A percentile compares a stretch with the other conserved stretches of the same genome.
Evolutionary conservation across 1,284 basidiomycete genomes (phyloP).

Genomic region (Microstroma glucosiphilum): DNA sequence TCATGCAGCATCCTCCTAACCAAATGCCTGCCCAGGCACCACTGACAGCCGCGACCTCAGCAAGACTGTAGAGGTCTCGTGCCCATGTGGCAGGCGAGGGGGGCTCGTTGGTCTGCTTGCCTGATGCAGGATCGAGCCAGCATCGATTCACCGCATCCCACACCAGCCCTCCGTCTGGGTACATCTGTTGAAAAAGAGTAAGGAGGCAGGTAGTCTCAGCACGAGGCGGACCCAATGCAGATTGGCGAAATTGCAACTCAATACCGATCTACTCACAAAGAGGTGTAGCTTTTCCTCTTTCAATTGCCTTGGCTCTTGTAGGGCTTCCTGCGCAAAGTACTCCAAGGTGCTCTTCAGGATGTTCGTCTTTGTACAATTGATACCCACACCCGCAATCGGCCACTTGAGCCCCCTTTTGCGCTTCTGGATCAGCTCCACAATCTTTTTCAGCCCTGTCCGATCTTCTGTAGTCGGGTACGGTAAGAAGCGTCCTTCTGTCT

Average conservation of each 20-base stretch:
- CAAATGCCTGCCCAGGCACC: background rate
- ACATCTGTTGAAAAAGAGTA: slow-evolving; percentile 17
- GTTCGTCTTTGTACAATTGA: slow-evolving; percentile 44
- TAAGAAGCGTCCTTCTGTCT: background rate
- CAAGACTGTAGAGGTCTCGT: background rate
- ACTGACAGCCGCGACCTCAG: background rate
- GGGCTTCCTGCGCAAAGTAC: slow-evolving; percentile 21
- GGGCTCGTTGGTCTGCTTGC: background rate
- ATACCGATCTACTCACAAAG: slow-evolving; percentile 18
- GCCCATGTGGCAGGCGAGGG: background rate
- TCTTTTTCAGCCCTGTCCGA: background rate
- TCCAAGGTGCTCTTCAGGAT: slow-evolving; percentile 23
- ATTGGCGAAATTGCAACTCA: background rate
- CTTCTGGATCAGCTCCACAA: background rate
- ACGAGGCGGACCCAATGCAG: background rate
- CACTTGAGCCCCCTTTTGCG: background rate
- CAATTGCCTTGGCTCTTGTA: slow-evolving; percentile 12
- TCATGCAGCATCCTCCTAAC: slow-evolving; percentile 3
- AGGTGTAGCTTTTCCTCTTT: slow-evolving; percentile 27
- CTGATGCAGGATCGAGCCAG: slow-evolving; percentile 4
- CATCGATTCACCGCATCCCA: slow-evolving; percentile 21
- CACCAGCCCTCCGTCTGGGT: slow-evolving; percentile 41
- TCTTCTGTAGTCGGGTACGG: background rate
- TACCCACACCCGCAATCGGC: slow-evolving; percentile 25
- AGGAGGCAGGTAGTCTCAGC: background rate